phyloP scores from a whole-genome alignment of 352 stramenopile species.

The Globisporangium nunn region DNA sequence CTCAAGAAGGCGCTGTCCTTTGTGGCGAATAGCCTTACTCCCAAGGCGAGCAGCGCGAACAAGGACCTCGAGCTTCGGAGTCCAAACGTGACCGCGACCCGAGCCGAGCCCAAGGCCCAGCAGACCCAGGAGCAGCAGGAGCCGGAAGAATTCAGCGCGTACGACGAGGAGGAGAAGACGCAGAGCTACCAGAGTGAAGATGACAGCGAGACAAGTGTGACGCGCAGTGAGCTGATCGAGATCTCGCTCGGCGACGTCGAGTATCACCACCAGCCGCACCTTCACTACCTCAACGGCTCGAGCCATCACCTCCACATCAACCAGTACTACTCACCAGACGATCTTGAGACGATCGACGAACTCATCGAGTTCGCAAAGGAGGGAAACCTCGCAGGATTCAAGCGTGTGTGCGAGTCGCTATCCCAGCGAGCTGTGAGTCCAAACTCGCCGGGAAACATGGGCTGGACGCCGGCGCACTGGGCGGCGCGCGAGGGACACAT shows the following conservation, averaged over 20 bases:
- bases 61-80: slow-evolving; percentile 1
- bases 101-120: slow-evolving; percentile 1
- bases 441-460: slow-evolving; percentile 56
- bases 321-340: slow-evolving; percentile 13
- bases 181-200: slow-evolving; percentile 15
- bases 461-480: slow-evolving; percentile 74
- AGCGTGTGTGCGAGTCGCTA: slow-evolving; percentile 34
- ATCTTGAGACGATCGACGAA: slow-evolving; percentile 45
- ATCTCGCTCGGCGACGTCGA: slow-evolving; percentile 35
- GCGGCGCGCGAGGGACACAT: slow-evolving; percentile 59
- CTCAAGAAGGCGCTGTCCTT: slow-evolving; percentile 34
- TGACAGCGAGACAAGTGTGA: slow-evolving; percentile 3
- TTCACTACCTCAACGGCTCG: not conserved
- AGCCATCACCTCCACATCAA: not conserved
- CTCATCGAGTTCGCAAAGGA: slow-evolving; percentile 61
- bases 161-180: slow-evolving; percentile 13
- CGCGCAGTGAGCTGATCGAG: slow-evolving; percentile 40
- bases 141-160: slow-evolving; percentile 4
- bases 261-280: not conserved
- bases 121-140: slow-evolving; percentile 11
- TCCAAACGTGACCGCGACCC: not conserved
- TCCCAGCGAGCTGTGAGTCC: slow-evolving; percentile 31
- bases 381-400: slow-evolving; percentile 43
- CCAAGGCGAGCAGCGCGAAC: not conserved
- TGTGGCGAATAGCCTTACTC: slow-evolving; percentile 16